phyloP scores from a whole-genome alignment of 75 land plant species.

The Cupressus sempervirens region DNA sequence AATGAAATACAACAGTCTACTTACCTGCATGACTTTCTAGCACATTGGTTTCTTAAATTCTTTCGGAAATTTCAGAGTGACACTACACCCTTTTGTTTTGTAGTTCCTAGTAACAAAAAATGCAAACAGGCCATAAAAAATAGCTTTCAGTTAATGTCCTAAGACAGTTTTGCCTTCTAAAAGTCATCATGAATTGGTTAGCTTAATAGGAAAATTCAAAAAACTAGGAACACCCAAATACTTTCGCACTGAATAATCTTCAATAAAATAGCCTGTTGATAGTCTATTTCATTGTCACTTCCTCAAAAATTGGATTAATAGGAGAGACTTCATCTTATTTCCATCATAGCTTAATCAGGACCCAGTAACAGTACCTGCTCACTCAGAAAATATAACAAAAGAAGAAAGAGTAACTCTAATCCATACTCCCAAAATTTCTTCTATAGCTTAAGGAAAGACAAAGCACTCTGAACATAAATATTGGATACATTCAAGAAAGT shows the following conservation, averaged over 20 bases:
- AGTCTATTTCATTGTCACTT: not conserved
- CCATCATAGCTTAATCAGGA: not conserved
- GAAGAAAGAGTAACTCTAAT: not conserved
- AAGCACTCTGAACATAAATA: not conserved
- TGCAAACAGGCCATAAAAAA: not conserved
- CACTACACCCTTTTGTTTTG: not conserved
- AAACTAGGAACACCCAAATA: too few relatives aligned
- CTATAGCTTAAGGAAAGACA: not conserved
- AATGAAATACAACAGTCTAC: not conserved
- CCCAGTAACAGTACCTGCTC: not conserved
- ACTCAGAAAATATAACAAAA: not conserved
- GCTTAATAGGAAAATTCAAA: not conserved
- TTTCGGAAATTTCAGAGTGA: not conserved
- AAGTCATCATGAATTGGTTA: not conserved
- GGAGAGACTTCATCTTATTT: not conserved
- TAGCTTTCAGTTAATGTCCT: not conserved
- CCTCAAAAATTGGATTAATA: not conserved
- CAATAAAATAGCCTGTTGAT: not conserved
- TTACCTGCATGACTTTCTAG: not conserved
- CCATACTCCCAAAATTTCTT: not conserved
- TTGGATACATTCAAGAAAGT: not conserved
- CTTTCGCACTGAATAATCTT: not conserved
- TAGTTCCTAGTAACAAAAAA: not conserved
- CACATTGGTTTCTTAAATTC: not conserved
- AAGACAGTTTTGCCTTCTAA: not conserved